Percentiles rank a stretch among this genome's conserved stretches.
phyloP scores from a whole-genome alignment of 2,329 filamentous ascomycete genomes.

The Sporothrix curviconia region DNA sequence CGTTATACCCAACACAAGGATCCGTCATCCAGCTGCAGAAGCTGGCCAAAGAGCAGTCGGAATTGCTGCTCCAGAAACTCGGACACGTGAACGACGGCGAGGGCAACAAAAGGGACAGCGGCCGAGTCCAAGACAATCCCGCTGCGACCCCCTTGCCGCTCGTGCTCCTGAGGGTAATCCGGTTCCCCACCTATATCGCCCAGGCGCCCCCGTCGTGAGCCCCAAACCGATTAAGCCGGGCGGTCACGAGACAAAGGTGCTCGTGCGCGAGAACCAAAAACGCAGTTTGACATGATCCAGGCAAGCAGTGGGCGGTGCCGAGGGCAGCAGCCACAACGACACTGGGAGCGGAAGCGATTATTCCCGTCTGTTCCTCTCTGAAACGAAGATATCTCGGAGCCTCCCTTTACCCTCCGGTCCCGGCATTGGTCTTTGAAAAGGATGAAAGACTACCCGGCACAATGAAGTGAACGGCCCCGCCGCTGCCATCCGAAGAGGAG shows the following conservation, averaged over 20 bases:
- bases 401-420: conserved; percentile 47
- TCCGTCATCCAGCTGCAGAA: conserved; percentile 64
- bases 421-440: conserved; percentile 45
- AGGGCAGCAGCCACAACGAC: conserved; percentile 5
- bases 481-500: conserved; percentile 37
- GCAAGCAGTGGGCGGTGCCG: too few relatives aligned
- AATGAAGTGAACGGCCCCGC: conserved; percentile 30
- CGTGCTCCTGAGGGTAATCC: conserved; percentile 44
- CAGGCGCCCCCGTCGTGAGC: conserved; percentile 32
- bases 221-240: conserved; percentile 29
- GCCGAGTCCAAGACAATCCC: conserved; percentile 35
- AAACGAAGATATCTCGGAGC: conserved; percentile 31
- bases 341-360: conserved; percentile 1
- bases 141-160: conserved; percentile 44
- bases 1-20: conserved; percentile 52
- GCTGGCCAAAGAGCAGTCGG: conserved; percentile 59
- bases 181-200: conserved; percentile 39
- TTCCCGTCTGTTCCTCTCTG: not conserved
- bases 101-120: conserved; percentile 16
- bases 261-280: conserved; percentile 22
- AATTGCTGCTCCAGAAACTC: conserved; percentile 51
- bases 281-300: too few relatives aligned
- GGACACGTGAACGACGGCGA: conserved; percentile 26
- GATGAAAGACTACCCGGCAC: conserved; percentile 35
- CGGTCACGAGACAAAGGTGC: conserved; percentile 22